A percentile compares a stretch with the other conserved stretches of the same genome.
phyloP scores from a whole-genome alignment of 2,329 filamentous ascomycete species.

The Claviceps quebecensis region DNA sequence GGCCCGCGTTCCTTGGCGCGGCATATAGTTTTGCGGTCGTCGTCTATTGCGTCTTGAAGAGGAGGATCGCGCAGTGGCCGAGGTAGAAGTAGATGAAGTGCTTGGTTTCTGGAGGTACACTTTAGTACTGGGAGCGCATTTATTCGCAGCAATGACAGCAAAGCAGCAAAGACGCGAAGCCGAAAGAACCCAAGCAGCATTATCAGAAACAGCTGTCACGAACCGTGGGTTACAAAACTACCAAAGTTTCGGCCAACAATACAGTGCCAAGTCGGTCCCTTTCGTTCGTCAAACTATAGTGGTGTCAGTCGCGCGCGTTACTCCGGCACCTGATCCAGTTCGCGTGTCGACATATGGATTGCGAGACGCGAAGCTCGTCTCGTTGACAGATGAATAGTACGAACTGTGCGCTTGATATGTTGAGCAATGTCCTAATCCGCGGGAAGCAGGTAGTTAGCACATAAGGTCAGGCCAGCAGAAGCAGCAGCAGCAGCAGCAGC shows the following conservation, averaged over 20 bases:
- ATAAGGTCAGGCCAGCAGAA: no score
- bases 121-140: neutral
- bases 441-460: neutral
- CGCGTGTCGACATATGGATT: neutral
- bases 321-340: neutral
- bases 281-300: constrained; percentile 79
- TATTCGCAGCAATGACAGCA: no score
- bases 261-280: constrained; percentile 98
- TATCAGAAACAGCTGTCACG: constrained; percentile 12
- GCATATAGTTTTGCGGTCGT: neutral
- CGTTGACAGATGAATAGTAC: constrained; percentile 10
- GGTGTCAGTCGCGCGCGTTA: neutral
- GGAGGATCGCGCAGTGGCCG: constrained; percentile 90
- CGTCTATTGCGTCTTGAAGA: constrained; percentile 89
- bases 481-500: no score
- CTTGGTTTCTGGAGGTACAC: constrained; percentile 62
- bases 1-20: neutral
- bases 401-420: constrained; percentile 85
- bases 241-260: constrained; percentile 98
- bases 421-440: constrained; percentile 71
- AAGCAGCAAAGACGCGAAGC: no score
- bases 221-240: constrained; percentile 96
- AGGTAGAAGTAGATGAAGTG: constrained; percentile 99
- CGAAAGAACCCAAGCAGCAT: no score
- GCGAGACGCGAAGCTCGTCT: neutral